phyloP scores from a whole-genome alignment of 768 basidiomycete species.

The Leccinum rimulosum region DNA sequence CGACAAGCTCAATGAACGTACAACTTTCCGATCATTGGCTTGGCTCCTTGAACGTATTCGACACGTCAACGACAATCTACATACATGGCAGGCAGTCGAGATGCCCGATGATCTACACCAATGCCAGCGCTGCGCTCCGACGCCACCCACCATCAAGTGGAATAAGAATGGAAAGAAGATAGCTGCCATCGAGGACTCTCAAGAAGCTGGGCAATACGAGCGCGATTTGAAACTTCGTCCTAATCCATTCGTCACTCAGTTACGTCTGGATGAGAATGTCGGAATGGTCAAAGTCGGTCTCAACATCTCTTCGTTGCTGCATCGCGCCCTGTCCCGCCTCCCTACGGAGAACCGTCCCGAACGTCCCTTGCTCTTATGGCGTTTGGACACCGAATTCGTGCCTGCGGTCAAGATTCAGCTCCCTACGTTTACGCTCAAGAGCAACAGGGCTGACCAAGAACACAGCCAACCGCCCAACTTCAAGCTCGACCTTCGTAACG shows the following conservation, averaged over 20 bases:
- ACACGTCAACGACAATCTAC: conserved; percentile 63
- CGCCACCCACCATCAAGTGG: conserved; percentile 76
- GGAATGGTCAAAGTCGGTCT: conserved; percentile 83
- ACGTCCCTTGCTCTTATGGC: conserved; percentile 65
- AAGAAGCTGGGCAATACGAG: conserved; percentile 88
- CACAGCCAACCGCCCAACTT: conserved; percentile 81
- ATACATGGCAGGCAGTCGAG: conserved; percentile 62
- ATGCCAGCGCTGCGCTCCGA: conserved; percentile 83
- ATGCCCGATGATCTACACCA: conserved; percentile 43
- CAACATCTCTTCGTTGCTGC: conserved; percentile 83
- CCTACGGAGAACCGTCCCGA: conserved; percentile 53
- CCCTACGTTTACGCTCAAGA: conserved; percentile 66
- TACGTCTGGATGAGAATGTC: conserved; percentile 58
- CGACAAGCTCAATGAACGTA: conserved; percentile 82
- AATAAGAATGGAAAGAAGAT: conserved; percentile 54
- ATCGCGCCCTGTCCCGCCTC: conserved; percentile 80
- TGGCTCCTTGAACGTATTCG: conserved; percentile 88
- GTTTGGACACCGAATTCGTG: conserved; percentile 74
- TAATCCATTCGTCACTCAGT: conserved; percentile 81
- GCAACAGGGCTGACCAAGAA: conserved; percentile 71
- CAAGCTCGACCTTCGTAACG: conserved; percentile 65
- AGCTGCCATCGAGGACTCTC: conserved; percentile 75
- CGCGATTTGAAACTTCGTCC: conserved; percentile 84
- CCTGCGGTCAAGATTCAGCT: conserved; percentile 57
- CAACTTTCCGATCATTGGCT: conserved; percentile 74